phyloP scores from a whole-genome alignment of 441 rosid genomes.

The Manihot esculenta region DNA sequence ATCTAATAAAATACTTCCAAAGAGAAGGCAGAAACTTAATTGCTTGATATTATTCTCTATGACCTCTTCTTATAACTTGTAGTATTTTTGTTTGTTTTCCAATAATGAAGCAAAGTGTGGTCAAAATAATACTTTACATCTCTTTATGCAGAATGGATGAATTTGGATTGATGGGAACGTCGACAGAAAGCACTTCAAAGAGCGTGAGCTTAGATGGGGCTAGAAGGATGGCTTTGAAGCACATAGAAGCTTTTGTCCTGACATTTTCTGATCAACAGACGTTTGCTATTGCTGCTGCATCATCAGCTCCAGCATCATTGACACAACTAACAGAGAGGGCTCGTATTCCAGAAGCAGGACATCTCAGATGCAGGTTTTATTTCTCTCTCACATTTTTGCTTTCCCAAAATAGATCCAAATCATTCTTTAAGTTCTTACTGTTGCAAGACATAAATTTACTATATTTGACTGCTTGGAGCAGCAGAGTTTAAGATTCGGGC shows the following conservation, averaged over 20 bases:
- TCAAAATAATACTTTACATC: background rate
- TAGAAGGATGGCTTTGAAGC: conserved; percentile 77
- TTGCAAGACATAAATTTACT: no score
- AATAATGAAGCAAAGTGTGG: background rate
- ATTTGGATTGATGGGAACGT: conserved; percentile 54
- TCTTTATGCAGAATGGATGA: conserved; percentile 70
- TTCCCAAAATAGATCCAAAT: background rate
- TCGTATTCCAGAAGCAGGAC: conserved; percentile 94
- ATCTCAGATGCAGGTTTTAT: conserved; percentile 87
- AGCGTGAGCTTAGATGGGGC: conserved; percentile 79
- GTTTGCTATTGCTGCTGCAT: conserved; percentile 65
- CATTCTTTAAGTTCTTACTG: no score
- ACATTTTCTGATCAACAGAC: conserved; percentile 70
- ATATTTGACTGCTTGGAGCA: background rate
- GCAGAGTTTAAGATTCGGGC: background rate
- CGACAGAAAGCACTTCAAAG: conserved; percentile 71
- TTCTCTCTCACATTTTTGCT: conserved; percentile 3
- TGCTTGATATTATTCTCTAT: background rate
- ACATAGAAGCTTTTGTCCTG: conserved; percentile 68
- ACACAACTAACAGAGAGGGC: conserved; percentile 85
- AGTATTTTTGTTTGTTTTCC: background rate
- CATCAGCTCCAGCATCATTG: conserved; percentile 76
- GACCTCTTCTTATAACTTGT: background rate
- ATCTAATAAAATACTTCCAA: background rate
- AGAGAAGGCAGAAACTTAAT: background rate